Percentiles rank a stretch among this genome's conserved stretches.
Evolutionary conservation across 2,329 filamentous ascomycete genomes (phyloP).

Genomic region (Thelonectria olida): DNA sequence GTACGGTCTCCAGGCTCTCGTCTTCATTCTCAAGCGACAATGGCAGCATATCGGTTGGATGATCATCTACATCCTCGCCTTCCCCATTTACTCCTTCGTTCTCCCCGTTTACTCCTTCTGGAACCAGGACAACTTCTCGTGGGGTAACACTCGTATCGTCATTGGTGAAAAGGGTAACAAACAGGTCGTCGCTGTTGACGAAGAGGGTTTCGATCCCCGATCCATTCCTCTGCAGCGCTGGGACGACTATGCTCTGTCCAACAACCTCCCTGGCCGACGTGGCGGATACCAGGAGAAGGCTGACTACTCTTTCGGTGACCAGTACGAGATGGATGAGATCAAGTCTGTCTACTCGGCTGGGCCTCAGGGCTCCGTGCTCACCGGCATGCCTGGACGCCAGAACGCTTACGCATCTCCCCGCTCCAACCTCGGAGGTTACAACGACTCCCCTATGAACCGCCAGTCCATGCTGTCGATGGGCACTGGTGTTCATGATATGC

Average conservation of each 20-base stretch:
- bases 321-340: slow-evolving; percentile 98
- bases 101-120: slow-evolving; percentile 98
- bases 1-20: slow-evolving; percentile 94
- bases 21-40: slow-evolving; percentile 96
- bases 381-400: slow-evolving; percentile 78
- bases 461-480: slow-evolving; percentile 78
- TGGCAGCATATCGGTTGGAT: slow-evolving; percentile 99
- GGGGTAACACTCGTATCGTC: slow-evolving; percentile 98
- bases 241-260: slow-evolving; percentile 91
- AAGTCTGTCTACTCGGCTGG: slow-evolving; percentile 95
- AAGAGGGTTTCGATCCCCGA: slow-evolving; percentile 88
- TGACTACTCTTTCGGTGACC: slow-evolving; percentile 74
- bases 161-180: slow-evolving; percentile 93
- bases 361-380: slow-evolving; percentile 86
- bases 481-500: slow-evolving; percentile 54
- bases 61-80: slow-evolving; percentile 97
- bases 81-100: slow-evolving; percentile 90
- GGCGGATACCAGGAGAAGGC: slow-evolving; percentile 74
- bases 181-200: slow-evolving; percentile 86
- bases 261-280: slow-evolving; percentile 91
- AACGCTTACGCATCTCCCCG: slow-evolving; percentile 81
- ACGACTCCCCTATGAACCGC: slow-evolving; percentile 63
- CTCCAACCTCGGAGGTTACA: slow-evolving; percentile 63
- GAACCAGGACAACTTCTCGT: slow-evolving; percentile 99
- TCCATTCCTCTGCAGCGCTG: slow-evolving; percentile 94